These are phyloP conservation scores for Cupressus sempervirens DNA, from an alignment of 75 land plant genomes.

Conservation along the genomic window DNA sequence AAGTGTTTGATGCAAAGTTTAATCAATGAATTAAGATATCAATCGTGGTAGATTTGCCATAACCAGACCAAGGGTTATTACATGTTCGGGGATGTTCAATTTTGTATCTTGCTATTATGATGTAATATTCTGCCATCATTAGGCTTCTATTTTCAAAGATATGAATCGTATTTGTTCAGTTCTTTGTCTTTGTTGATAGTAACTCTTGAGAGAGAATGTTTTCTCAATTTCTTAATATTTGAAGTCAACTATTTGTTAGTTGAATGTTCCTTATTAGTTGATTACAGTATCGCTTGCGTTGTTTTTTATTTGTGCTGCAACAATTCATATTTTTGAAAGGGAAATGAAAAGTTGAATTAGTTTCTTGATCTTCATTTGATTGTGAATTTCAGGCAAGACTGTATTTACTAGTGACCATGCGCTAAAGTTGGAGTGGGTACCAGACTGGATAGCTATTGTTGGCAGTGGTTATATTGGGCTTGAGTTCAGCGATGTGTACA, in stretches of 20 bases:
- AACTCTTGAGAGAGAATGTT: not conserved
- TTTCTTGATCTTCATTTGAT: not conserved
- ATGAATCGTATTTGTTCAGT: not conserved
- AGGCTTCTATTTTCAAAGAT: not conserved
- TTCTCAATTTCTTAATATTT: not conserved
- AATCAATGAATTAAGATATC: too few relatives aligned
- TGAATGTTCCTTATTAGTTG: not conserved
- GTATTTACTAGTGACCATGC: constrained; percentile 99
- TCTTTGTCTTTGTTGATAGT: not conserved
- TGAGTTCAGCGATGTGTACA: constrained; percentile 99
- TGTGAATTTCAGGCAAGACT: constrained; percentile 68
- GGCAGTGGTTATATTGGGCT: constrained; percentile 99
- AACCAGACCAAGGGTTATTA: too few relatives aligned
- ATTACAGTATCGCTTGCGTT: not conserved
- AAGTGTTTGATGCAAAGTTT: too few relatives aligned
- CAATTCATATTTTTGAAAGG: not conserved
- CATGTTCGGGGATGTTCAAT: too few relatives aligned
- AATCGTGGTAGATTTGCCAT: too few relatives aligned
- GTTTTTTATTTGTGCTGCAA: not conserved
- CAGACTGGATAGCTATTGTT: constrained; percentile 97
- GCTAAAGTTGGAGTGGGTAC: constrained; percentile 96
- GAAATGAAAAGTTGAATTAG: not conserved
- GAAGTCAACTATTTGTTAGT: not conserved
- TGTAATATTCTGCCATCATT: not conserved
- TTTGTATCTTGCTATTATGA: not conserved